Base-by-base conservation (phyloP, 164 flowering plant species). In the Umbilicus rupestris region DNA sequence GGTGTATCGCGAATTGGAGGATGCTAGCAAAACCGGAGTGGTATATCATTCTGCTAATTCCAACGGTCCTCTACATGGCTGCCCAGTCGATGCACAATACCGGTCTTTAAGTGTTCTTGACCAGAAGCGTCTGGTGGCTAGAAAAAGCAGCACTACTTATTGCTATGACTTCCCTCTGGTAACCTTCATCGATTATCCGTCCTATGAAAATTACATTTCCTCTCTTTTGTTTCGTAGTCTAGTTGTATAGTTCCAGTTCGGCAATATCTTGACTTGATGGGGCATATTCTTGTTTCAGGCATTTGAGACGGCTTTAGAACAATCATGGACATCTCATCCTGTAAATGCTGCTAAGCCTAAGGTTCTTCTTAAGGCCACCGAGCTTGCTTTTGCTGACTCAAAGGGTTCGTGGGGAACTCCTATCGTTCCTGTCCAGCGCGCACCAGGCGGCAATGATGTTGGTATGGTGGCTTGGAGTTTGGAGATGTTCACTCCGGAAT, bases 111-210 rank as follows among this genome's bases (percentile, higher is more conserved):
- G 86, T 74, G 78, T 71, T 72, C 84, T 95, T 64, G 96, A 87
- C 49, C 74, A 80, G 50, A 92, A 87, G 71, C 99, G 99, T 35
- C 86, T 95, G 49, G 28, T 78, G 69, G 97, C 99, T 47, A 84
- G 97, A 74, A 92, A 78, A 76, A 92, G 80, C 79, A 87, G 70
- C 80, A 92, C 99, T 15, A 95, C 99, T 57, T 95, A 95, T 75
- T 95, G 98, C 92, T 95, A 95, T 67, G 99, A 95, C 75, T 95
- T 95, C 73, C 98, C 98, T 28, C 79, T 95, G 92, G 99, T 92
- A 60, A 71, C 70, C 39, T 49, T 8, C 35, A 46, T 72, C 33
- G 57, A 31, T 24, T 33, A 17, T 64, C 42, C 44, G 69, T 0
- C 58, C 1, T 26, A 0, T 22, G 22, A 52, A 50, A 30, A n/a